A percentile compares a stretch with the other conserved stretches of the same genome.
Conservation (phyloP, 2,329 filamentous ascomycete species). For the Phyllosticta citribraziliensis region DNA sequence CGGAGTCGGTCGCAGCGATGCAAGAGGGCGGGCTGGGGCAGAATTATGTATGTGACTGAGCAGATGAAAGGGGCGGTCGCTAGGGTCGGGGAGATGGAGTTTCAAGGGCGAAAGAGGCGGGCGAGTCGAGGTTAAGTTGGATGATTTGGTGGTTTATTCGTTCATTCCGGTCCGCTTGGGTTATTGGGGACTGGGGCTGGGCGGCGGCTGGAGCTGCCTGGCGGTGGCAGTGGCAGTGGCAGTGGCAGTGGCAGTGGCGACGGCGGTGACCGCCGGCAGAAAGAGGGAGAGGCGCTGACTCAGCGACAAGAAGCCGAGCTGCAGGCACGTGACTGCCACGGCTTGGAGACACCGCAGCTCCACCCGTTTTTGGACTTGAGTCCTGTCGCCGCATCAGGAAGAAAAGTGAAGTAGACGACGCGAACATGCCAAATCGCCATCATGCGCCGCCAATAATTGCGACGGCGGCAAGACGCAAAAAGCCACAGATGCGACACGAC, state of each 20-base stretch:
- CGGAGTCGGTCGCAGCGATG: not conserved
- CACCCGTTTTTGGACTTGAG: not conserved
- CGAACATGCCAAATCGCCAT: too few relatives aligned
- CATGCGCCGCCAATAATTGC: not conserved
- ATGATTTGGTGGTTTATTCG: not conserved
- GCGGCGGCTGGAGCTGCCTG: not conserved
- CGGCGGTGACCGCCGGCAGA: too few relatives aligned
- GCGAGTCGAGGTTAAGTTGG: not conserved
- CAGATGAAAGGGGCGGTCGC: not conserved
- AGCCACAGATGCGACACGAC: not conserved
- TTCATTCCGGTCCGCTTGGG: not conserved
- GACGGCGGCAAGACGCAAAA: not conserved
- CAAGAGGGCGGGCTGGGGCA: not conserved
- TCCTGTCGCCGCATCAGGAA: too few relatives aligned
- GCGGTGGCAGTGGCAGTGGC: not conserved
- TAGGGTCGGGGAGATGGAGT: not conserved
- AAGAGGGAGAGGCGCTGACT: not conserved
- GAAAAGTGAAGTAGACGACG: too few relatives aligned
- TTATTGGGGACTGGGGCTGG: not conserved
- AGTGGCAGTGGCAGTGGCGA: not conserved
- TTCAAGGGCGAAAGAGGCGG: not conserved
- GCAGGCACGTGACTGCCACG: not conserved
- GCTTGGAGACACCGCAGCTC: not conserved
- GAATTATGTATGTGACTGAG: not conserved
- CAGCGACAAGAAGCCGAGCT: not conserved